Conservation (phyloP, 176 grass and related monocot species). For the Thalia dealbata region DNA sequence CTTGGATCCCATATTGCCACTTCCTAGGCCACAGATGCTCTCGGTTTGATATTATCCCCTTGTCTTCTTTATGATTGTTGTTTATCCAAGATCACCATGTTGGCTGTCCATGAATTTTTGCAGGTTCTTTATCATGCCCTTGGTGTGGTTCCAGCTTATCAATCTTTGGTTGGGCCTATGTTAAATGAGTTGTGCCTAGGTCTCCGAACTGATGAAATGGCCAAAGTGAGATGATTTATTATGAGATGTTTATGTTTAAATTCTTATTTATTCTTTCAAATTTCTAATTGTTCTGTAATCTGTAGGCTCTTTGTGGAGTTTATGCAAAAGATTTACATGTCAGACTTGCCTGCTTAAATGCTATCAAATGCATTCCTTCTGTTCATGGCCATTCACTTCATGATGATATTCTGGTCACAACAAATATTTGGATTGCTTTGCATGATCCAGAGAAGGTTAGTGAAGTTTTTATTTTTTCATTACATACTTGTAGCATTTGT, state of each 20-base stretch:
- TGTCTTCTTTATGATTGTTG: conserved; percentile 1
- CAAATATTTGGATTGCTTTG: conserved; percentile 86
- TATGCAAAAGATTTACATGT: conserved; percentile 84
- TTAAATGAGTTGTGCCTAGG: conserved; percentile 95
- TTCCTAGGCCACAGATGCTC: conserved; percentile 89
- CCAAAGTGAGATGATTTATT: conserved; percentile 48
- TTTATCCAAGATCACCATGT: conserved; percentile 16
- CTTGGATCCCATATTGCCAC: conserved; percentile 93
- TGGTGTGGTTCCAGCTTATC: conserved; percentile 64
- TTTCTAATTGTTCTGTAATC: conserved; percentile 24
- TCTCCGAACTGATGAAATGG: conserved; percentile 57
- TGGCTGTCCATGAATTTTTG: conserved; percentile 13
- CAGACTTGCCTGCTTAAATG: conserved; percentile 83
- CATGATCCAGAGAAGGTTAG: conserved; percentile 94
- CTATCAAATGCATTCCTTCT: conserved; percentile 82
- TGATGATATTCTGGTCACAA: conserved; percentile 52
- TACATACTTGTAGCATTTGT: neutral
- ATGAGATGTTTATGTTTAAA: conserved; percentile 9
- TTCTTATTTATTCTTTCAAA: neutral
- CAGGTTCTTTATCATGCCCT: conserved; percentile 97
- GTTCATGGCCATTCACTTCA: conserved; percentile 35
- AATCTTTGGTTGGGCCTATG: conserved; percentile 71
- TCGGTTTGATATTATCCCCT: conserved; percentile 46
- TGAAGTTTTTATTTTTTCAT: conserved; percentile 8
- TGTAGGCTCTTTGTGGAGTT: conserved; percentile 81